Percentiles rank a stretch among this genome's conserved stretches.
These are phyloP conservation scores for Botrytis medusae DNA, from an alignment of 2,329 filamentous ascomycete species.

Conservation along the genomic window DNA sequence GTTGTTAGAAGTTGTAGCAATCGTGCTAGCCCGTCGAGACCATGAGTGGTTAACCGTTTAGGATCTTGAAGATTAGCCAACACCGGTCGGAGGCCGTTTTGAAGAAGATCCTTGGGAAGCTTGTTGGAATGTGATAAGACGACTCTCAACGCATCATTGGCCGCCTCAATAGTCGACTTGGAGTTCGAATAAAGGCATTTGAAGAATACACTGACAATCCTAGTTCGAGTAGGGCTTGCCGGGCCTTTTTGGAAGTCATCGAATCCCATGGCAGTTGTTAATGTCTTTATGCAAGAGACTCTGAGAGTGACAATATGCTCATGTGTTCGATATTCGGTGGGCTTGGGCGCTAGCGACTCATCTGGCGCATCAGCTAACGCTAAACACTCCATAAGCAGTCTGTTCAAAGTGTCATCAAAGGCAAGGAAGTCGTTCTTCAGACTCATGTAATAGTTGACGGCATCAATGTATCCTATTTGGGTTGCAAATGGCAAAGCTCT, in stretches of 20 bases:
- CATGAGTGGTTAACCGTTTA: constrained; percentile 82
- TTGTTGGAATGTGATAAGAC: constrained; percentile 88
- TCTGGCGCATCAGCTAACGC: constrained; percentile 94
- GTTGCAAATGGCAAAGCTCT: constrained; percentile 89
- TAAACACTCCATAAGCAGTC: constrained; percentile 88
- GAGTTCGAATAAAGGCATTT: constrained; percentile 95
- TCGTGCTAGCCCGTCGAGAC: constrained; percentile 85
- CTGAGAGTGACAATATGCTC: constrained; percentile 89
- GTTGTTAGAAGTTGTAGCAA: constrained; percentile 90
- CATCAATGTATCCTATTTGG: constrained; percentile 98
- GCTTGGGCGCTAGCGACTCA: constrained; percentile 88
- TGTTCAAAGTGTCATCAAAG: constrained; percentile 88
- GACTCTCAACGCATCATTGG: constrained; percentile 84
- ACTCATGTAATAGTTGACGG: constrained; percentile 90
- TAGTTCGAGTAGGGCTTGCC: constrained; percentile 63
- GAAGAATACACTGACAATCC: constrained; percentile 95
- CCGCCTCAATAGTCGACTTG: constrained; percentile 86
- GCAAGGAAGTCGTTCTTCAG: constrained; percentile 85
- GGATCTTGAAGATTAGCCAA: constrained; percentile 94
- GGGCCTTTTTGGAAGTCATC: constrained; percentile 82
- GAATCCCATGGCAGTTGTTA: constrained; percentile 91
- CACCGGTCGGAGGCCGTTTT: constrained; percentile 92
- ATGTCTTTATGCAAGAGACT: constrained; percentile 87
- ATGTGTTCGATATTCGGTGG: constrained; percentile 90
- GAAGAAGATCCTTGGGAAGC: constrained; percentile 89